Evolutionary conservation across 768 basidiomycete genomes (phyloP).

Genomic region (Sutorius australiensis): DNA sequence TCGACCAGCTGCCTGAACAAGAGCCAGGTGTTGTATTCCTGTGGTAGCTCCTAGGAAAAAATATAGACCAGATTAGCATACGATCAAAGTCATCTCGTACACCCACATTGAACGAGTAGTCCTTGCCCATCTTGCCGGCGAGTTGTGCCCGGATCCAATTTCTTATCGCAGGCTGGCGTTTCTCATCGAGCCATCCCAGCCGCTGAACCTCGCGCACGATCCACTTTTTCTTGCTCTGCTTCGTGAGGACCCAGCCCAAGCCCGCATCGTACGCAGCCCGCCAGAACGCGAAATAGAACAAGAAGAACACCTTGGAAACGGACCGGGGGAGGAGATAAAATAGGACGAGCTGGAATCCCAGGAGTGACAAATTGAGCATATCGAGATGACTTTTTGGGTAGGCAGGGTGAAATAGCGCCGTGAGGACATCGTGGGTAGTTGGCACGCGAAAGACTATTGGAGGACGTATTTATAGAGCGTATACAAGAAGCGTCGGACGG

Average conservation of each 20-base stretch:
- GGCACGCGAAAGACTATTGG: conserved; percentile 84
- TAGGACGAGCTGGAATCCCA: conserved; percentile 73
- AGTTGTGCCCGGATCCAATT: conserved; percentile 86
- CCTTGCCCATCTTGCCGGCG: conserved; percentile 88
- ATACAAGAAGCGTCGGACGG: background rate
- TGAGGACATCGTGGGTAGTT: conserved; percentile 87
- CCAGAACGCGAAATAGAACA: conserved; percentile 93
- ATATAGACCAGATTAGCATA: background rate
- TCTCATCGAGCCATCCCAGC: conserved; percentile 85
- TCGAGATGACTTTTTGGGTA: conserved; percentile 89
- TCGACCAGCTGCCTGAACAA: conserved; percentile 95
- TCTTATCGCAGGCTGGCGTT: conserved; percentile 57
- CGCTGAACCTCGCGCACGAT: conserved; percentile 78
- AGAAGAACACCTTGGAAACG: conserved; percentile 64
- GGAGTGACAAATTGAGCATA: conserved; percentile 73
- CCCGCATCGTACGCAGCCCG: conserved; percentile 88
- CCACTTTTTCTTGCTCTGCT: conserved; percentile 95
- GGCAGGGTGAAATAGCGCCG: conserved; percentile 75
- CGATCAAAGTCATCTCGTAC: background rate
- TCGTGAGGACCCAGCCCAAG: conserved; percentile 89
- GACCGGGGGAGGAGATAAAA: conserved; percentile 62
- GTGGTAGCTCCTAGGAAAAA: conserved; percentile 68
- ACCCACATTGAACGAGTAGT: conserved; percentile 88
- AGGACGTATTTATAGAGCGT: conserved; percentile 4
- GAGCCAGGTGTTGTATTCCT: conserved; percentile 96